Conservation (phyloP, 345 rosid genomes). For the Ceriops tagal region DNA sequence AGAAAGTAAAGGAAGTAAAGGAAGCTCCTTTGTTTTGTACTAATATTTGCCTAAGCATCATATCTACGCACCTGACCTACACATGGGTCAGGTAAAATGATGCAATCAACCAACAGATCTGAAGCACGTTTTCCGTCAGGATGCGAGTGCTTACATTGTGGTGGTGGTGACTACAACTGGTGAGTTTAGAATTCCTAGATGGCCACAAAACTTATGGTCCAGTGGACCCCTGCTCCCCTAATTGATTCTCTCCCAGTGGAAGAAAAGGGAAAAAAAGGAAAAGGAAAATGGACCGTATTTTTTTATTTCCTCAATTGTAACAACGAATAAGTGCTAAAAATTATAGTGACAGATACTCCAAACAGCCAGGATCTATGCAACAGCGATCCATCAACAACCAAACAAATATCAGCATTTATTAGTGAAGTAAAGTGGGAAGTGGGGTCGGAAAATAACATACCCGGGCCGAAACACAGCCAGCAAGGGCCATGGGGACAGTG, state of each 20-base stretch:
- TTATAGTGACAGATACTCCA: neutral
- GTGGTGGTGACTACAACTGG: neutral
- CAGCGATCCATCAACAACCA: slow-evolving; percentile 2
- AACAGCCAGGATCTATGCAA: slow-evolving; percentile 16
- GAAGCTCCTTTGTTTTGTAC: slow-evolving; percentile 17
- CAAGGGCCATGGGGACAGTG: slow-evolving; percentile 96
- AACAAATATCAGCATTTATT: neutral
- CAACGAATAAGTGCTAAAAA: neutral
- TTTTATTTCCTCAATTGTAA: neutral
- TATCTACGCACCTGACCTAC: slow-evolving; percentile 22
- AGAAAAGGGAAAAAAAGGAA: no score
- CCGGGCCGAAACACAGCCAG: slow-evolving; percentile 97
- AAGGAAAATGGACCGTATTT: neutral
- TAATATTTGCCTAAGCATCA: slow-evolving; percentile 31
- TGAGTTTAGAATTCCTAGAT: neutral
- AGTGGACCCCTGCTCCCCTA: no score
- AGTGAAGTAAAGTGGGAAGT: slow-evolving; percentile 3
- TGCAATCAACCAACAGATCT: slow-evolving; percentile 30
- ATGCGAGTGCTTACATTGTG: neutral
- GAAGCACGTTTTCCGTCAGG: slow-evolving; percentile 8
- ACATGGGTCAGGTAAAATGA: slow-evolving; percentile 24
- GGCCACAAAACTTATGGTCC: no score
- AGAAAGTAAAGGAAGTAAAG: slow-evolving; percentile 5
- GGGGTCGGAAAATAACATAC: slow-evolving; percentile 33
- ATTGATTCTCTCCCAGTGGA: no score